phyloP scores from a whole-genome alignment of 2,329 filamentous ascomycete species.

The Phyllosticta citribraziliensis region DNA sequence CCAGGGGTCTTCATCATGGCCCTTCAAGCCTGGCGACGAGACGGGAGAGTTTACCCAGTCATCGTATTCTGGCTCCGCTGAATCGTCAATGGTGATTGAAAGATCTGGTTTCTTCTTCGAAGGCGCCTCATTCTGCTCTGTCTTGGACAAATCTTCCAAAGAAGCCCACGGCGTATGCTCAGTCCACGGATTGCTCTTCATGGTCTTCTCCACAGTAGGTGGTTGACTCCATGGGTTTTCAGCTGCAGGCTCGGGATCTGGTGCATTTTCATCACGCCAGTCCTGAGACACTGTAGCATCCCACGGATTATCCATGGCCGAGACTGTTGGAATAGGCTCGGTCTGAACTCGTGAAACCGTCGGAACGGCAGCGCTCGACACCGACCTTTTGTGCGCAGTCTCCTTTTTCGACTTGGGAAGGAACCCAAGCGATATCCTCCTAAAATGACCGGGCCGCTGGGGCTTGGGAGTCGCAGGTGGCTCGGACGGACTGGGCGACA shows the following conservation, averaged over 20 bases:
- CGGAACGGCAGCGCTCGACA: conserved; percentile 1
- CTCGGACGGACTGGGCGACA: not conserved
- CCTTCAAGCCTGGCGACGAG: conserved; percentile 4
- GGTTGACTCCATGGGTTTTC: not conserved
- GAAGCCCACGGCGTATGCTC: not conserved
- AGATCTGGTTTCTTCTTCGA: not conserved
- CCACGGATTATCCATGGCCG: not conserved
- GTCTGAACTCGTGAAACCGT: not conserved
- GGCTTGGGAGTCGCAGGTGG: not conserved
- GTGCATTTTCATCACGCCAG: not conserved
- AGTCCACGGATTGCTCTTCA: not conserved
- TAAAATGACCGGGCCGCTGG: not conserved
- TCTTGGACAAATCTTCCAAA: not conserved
- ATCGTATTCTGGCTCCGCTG: not conserved
- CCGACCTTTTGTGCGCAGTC: conserved; percentile 3
- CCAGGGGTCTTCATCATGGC: conserved; percentile 6
- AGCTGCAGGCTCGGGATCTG: not conserved
- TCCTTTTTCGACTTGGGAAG: conserved; percentile 4
- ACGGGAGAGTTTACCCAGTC: not conserved
- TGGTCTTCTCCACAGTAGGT: not conserved
- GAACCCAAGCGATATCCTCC: not conserved
- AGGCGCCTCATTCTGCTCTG: not conserved
- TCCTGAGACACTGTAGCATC: not conserved
- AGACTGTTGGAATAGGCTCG: not conserved
- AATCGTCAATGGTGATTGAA: not conserved